phyloP scores from a whole-genome alignment of 257 asterid genomes.

The Avicennia marina region DNA sequence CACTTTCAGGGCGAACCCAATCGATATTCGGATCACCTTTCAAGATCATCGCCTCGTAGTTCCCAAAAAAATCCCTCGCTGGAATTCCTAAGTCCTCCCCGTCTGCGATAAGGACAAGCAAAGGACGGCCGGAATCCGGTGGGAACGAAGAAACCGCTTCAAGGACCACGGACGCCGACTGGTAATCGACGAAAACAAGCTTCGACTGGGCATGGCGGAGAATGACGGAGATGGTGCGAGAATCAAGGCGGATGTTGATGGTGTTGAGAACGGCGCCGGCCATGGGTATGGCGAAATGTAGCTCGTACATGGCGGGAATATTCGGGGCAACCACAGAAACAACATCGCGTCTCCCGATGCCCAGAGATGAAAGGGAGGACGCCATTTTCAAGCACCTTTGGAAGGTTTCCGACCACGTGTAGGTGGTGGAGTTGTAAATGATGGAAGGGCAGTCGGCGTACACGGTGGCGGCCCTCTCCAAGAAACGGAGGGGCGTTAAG shows the following conservation, averaged over 20 bases:
- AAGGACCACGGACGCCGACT: slow-evolving; percentile 29
- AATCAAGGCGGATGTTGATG: slow-evolving; percentile 16
- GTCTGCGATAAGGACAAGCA: slow-evolving; percentile 66
- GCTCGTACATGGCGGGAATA: slow-evolving; percentile 26
- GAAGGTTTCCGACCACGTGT: slow-evolving; percentile 19
- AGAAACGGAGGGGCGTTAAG: slow-evolving; percentile 14
- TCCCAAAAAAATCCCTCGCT: slow-evolving; percentile 35
- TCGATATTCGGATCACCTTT: slow-evolving; percentile 44
- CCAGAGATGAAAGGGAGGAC: slow-evolving; percentile 15
- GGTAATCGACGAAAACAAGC: slow-evolving; percentile 26
- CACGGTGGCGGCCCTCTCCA: slow-evolving; percentile 17
- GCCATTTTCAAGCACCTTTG: slow-evolving; percentile 17
- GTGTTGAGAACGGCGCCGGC: slow-evolving; percentile 17
- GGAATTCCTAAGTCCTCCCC: slow-evolving; percentile 41
- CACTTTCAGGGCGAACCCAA: slow-evolving; percentile 55
- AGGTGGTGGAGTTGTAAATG: background rate
- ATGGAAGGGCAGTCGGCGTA: slow-evolving; percentile 16
- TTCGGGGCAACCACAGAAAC: slow-evolving; percentile 26
- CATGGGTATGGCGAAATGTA: slow-evolving; percentile 23
- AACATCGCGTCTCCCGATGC: slow-evolving; percentile 21
- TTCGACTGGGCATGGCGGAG: slow-evolving; percentile 20
- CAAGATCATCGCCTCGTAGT: slow-evolving; percentile 32
- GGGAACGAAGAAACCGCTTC: slow-evolving; percentile 60
- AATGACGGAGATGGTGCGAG: slow-evolving; percentile 10
- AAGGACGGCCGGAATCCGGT: slow-evolving; percentile 36